Conservation (phyloP, 2,329 filamentous ascomycete genomes). For the Cladosporium oxysporum region DNA sequence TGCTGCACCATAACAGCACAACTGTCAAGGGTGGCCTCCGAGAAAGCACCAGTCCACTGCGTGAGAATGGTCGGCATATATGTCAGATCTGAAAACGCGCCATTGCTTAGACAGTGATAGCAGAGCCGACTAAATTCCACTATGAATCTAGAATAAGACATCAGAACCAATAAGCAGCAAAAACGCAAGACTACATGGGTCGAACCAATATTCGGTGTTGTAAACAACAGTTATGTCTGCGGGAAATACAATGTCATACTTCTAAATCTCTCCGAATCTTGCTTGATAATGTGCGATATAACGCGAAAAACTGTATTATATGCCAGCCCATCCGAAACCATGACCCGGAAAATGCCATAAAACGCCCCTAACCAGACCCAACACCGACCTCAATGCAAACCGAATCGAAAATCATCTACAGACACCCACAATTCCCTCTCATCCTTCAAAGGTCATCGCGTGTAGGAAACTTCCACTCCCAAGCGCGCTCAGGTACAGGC, state of each 20-base stretch:
- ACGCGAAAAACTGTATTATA: background rate
- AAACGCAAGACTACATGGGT: background rate
- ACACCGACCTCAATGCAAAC: background rate
- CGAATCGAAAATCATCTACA: background rate
- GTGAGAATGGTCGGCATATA: background rate
- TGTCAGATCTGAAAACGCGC: no score
- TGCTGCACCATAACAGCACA: background rate
- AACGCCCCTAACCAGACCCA: background rate
- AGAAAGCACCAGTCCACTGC: background rate
- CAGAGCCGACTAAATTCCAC: background rate
- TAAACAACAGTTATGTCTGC: background rate
- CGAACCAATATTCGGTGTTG: background rate
- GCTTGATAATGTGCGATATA: background rate
- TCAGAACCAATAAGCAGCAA: background rate
- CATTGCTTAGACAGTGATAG: background rate
- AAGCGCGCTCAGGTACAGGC: conserved; percentile 57
- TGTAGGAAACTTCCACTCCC: conserved; percentile 53
- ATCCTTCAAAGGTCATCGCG: conserved; percentile 31
- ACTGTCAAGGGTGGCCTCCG: background rate
- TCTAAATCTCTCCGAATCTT: background rate
- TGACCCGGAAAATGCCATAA: background rate
- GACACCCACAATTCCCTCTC: background rate
- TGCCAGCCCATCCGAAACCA: background rate
- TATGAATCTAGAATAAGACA: background rate
- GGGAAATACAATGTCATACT: background rate